Conservation (phyloP, 192 early-diverging fungal genomes). For the Coemansia sp. region DNA sequence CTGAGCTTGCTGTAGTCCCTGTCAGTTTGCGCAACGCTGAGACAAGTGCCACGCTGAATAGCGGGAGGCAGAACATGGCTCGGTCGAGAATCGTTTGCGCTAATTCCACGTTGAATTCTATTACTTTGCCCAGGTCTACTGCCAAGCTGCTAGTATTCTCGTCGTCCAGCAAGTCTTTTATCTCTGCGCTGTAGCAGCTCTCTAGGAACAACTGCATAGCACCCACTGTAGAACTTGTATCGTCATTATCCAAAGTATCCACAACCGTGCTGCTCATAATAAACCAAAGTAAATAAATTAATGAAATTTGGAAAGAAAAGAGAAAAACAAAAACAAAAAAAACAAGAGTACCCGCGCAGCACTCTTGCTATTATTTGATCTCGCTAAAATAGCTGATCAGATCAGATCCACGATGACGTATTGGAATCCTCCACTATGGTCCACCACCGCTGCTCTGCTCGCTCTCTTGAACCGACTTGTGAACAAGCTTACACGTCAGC, state of each 20-base stretch:
- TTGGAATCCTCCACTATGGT: not conserved
- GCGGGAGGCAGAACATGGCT: conserved; percentile 14
- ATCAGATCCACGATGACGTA: not conserved
- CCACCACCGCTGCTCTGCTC: not conserved
- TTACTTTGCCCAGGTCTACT: conserved; percentile 28
- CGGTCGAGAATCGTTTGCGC: conserved; percentile 23
- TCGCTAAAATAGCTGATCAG: not conserved
- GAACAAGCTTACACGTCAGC: too few species aligned
- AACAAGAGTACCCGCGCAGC: too few species aligned
- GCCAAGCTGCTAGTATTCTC: conserved; percentile 1
- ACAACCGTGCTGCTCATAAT: not conserved
- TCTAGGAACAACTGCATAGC: conserved; percentile 35
- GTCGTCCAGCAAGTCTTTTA: not conserved
- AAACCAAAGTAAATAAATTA: not conserved
- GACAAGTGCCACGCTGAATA: conserved; percentile 20
- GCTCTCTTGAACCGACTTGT: not conserved
- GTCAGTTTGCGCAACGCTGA: conserved; percentile 14
- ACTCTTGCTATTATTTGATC: too few species aligned
- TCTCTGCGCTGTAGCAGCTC: not conserved
- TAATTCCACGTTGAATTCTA: conserved; percentile 34
- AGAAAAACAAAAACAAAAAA: not conserved
- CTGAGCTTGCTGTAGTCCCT: not conserved
- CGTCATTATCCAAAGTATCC: not conserved
- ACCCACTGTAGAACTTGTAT: not conserved
- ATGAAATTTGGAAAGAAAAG: not conserved